Percentiles rank a stretch among this genome's conserved stretches.
phyloP scores from a whole-genome alignment of 2,329 filamentous ascomycete species.

The Sporothrix brasiliensis region DNA sequence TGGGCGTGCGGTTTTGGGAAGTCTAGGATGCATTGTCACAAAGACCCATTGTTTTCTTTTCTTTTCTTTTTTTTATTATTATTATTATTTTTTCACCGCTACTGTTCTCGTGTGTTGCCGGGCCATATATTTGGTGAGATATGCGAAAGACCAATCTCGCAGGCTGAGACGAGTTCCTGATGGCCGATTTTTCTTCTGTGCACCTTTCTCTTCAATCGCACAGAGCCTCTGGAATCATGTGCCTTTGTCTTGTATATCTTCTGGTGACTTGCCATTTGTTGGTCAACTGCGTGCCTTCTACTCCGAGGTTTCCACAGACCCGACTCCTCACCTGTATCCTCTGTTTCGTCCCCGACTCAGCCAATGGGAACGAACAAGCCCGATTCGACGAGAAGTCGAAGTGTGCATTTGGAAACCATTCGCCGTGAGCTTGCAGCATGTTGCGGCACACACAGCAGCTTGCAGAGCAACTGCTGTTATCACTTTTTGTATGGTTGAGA shows the following conservation, averaged over 20 bases:
- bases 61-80: too few species aligned
- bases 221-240: background rate
- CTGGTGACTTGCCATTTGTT: background rate
- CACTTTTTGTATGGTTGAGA: too few species aligned
- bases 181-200: background rate
- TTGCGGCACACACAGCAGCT: background rate
- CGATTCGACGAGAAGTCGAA: background rate
- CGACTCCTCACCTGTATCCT: background rate
- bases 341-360: background rate
- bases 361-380: background rate
- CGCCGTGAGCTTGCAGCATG: background rate
- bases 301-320: background rate
- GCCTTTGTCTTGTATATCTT: constrained; percentile 6
- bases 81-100: too few species aligned
- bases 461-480: background rate
- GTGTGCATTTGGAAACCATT: background rate
- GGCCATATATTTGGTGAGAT: background rate
- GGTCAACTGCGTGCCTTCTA: background rate
- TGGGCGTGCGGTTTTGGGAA: background rate
- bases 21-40: background rate
- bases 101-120: too few species aligned
- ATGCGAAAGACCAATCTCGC: background rate
- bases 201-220: too few species aligned
- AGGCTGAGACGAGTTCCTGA: background rate
- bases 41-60: background rate